Evolutionary conservation across 495 filamentous ascomycete genomes (phyloP).

Genomic region (Chaetomium fimeti): DNA sequence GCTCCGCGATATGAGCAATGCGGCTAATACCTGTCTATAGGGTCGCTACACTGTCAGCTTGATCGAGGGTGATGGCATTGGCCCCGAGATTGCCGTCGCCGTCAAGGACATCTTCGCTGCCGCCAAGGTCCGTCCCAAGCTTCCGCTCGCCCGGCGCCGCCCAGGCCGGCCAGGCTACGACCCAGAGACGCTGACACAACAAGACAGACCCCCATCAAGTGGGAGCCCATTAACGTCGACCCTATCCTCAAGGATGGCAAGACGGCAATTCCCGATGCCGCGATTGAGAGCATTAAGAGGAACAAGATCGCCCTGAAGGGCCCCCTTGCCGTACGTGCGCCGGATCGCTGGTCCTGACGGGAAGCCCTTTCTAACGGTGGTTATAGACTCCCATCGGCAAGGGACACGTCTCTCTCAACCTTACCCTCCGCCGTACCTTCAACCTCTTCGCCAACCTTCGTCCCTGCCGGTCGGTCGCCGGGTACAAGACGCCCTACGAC

Average conservation of each 20-base stretch:
- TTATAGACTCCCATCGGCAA: slow-evolving; percentile 91
- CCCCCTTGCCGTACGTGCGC: slow-evolving; percentile 76
- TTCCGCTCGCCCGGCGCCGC: slow-evolving; percentile 29
- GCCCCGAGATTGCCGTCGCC: slow-evolving; percentile 93
- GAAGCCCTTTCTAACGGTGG: slow-evolving; percentile 20
- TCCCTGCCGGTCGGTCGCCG: slow-evolving; percentile 91
- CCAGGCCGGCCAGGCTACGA: neutral
- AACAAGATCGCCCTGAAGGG: slow-evolving; percentile 98
- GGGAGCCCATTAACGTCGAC: slow-evolving; percentile 95
- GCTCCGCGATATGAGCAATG: slow-evolving; percentile 9
- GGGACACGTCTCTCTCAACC: slow-evolving; percentile 97
- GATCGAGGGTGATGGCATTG: slow-evolving; percentile 98
- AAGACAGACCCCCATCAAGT: slow-evolving; percentile 79
- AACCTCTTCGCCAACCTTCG: slow-evolving; percentile 99
- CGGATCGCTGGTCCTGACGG: neutral
- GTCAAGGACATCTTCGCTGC: slow-evolving; percentile 97
- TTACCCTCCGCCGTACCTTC: slow-evolving; percentile 97
- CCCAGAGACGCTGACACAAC: slow-evolving; percentile 9
- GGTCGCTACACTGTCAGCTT: slow-evolving; percentile 93
- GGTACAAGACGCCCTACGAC: slow-evolving; percentile 98
- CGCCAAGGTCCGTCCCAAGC: slow-evolving; percentile 65
- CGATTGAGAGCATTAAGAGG: slow-evolving; percentile 83
- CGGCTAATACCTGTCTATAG: slow-evolving; percentile 47
- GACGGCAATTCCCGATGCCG: slow-evolving; percentile 82
- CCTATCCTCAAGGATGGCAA: slow-evolving; percentile 88